A percentile compares a stretch with the other conserved stretches of the same genome.
Evolutionary conservation across 2,329 filamentous ascomycete genomes (phyloP).

Genomic region (Aureobasidium sp.): DNA sequence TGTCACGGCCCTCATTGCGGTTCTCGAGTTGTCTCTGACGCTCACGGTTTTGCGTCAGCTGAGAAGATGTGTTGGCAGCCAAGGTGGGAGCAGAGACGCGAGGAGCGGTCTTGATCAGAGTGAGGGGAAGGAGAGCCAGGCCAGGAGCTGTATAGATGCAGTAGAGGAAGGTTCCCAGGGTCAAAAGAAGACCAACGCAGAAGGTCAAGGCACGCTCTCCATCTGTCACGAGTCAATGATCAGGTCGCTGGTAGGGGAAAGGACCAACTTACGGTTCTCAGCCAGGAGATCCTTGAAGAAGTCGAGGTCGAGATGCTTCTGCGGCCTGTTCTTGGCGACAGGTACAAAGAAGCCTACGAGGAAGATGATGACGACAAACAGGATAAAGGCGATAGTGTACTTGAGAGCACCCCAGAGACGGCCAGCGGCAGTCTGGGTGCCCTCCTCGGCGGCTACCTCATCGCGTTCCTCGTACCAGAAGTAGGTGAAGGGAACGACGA

Average conservation of each 20-base stretch:
- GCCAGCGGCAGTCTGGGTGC: constrained; percentile 61
- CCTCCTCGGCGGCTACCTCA: constrained; percentile 76
- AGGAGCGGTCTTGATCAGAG: constrained; percentile 86
- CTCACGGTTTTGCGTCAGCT: constrained; percentile 82
- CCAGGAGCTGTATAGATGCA: constrained; percentile 83
- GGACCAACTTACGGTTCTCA: constrained; percentile 59
- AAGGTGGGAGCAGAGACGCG: constrained; percentile 76
- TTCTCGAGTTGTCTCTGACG: constrained; percentile 86
- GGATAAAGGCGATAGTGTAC: constrained; percentile 80
- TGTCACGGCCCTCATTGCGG: constrained; percentile 68
- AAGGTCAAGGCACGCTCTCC: constrained; percentile 91
- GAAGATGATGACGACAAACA: constrained; percentile 75
- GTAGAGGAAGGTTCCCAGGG: constrained; percentile 78
- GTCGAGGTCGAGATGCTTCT: constrained; percentile 71
- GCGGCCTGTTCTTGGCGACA: constrained; percentile 58
- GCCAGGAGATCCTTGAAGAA: constrained; percentile 82
- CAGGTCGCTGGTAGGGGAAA: background rate
- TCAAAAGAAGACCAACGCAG: constrained; percentile 78
- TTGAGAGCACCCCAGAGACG: constrained; percentile 80
- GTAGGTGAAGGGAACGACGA: constrained; percentile 92
- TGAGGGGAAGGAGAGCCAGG: constrained; percentile 79
- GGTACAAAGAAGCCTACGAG: constrained; percentile 92
- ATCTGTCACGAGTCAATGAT: constrained; percentile 39
- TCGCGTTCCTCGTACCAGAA: constrained; percentile 99
- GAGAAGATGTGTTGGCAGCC: constrained; percentile 67